phyloP scores from a whole-genome alignment of 176 grass and related monocot species.

The Paspalum vaginatum region DNA sequence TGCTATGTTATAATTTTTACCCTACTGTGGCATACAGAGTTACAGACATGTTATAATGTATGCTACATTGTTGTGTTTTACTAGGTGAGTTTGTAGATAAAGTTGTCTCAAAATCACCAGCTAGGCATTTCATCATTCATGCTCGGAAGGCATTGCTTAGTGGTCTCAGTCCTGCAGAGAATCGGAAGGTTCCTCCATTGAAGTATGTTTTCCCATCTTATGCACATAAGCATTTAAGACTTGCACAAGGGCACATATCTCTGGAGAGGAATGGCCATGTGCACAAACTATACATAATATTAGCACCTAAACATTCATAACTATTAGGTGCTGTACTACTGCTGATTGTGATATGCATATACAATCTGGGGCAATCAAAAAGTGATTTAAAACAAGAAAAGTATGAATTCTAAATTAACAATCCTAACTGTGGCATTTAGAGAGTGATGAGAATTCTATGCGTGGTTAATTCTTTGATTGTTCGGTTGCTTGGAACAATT shows the following conservation, averaged over 20 bases:
- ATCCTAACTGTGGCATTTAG: not conserved
- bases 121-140: slow-evolving; percentile 95
- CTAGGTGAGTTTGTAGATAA: slow-evolving; percentile 85
- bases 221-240: not conserved
- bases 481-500: not conserved
- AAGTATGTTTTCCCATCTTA: slow-evolving; percentile 64
- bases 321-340: not conserved
- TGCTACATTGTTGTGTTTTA: slow-evolving; percentile 25
- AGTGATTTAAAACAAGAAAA: not conserved
- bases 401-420: not conserved
- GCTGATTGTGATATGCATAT: not conserved
- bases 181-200: slow-evolving; percentile 85
- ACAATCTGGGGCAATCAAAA: not conserved
- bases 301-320: not conserved
- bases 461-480: not conserved
- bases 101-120: slow-evolving; percentile 79
- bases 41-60: slow-evolving; percentile 20
- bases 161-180: slow-evolving; percentile 84
- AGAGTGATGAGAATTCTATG: slow-evolving; percentile 17
- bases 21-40: not conserved
- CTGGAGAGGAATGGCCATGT: slow-evolving; percentile 8
- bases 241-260: not conserved
- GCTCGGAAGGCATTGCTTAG: slow-evolving; percentile 90
- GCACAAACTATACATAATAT: not conserved
- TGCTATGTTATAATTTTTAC: slow-evolving; percentile 12